Evolutionary conservation across 1,139 yeast species (phyloP).

Genomic region (Saccharomyces hybrid): DNA sequence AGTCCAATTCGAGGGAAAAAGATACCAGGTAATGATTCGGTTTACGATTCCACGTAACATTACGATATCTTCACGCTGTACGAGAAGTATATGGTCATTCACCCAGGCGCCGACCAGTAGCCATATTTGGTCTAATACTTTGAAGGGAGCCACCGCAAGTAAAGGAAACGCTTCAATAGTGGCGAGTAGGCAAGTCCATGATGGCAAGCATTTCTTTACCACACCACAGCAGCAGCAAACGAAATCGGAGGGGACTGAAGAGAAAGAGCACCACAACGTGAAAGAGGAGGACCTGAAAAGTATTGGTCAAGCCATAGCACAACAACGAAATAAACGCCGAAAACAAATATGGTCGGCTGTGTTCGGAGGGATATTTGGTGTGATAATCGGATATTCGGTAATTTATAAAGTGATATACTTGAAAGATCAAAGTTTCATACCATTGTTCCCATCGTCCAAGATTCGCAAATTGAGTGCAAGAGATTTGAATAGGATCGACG

Average conservation of each 20-base stretch:
- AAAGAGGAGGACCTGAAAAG: constrained; percentile 4
- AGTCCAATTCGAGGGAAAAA: not conserved
- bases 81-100: not conserved
- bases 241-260: not conserved
- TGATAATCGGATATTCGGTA: constrained; percentile 24
- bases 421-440: constrained; percentile 22
- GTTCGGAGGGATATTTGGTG: constrained; percentile 14
- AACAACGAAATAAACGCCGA: constrained; percentile 14
- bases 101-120: not conserved
- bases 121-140: not conserved
- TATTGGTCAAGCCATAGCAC: constrained; percentile 16
- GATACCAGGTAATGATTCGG: not conserved
- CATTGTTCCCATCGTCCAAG: constrained; percentile 23
- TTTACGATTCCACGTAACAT: not conserved
- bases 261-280: not conserved
- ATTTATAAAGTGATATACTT: constrained; percentile 25
- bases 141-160: not conserved
- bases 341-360: constrained; percentile 11
- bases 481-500: constrained; percentile 19
- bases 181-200: not conserved
- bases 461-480: constrained; percentile 20
- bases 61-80: not conserved
- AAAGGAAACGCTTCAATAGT: not conserved
- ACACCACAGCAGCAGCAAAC: constrained; percentile 4
- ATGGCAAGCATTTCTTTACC: constrained; percentile 12